Evolutionary conservation across 2,329 filamentous ascomycete species (phyloP).

Genomic region (Ascochyta lentis): DNA sequence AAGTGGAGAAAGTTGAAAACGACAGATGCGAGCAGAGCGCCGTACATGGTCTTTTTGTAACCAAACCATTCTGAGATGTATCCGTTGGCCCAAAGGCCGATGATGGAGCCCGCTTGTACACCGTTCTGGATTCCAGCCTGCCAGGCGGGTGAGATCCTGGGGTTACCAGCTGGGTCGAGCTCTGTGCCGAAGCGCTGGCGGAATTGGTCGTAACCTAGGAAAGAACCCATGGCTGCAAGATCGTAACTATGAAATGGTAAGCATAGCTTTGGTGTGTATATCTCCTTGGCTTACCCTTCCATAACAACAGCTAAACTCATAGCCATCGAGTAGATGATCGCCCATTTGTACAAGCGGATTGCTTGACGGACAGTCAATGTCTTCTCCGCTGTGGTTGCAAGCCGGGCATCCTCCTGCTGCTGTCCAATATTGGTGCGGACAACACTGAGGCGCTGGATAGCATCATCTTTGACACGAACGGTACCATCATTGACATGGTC

Average conservation of each 20-base stretch:
- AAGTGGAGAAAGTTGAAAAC: conserved; percentile 47
- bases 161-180: conserved; percentile 13
- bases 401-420: conserved; percentile 18
- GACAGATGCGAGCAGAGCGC: conserved; percentile 13
- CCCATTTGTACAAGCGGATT: conserved; percentile 73
- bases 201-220: conserved; percentile 61
- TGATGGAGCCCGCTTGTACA: conserved; percentile 18
- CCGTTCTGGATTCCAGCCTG: conserved; percentile 24
- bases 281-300: conserved; percentile 69
- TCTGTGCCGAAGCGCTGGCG: conserved; percentile 47
- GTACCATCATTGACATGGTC: conserved; percentile 9
- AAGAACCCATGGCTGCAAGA: conserved; percentile 77
- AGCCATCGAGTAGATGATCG: conserved; percentile 77
- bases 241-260: conserved; percentile 54
- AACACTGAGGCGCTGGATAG: conserved; percentile 17
- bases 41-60: conserved; percentile 24
- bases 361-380: conserved; percentile 21
- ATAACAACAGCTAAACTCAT: conserved; percentile 86
- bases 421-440: conserved; percentile 9
- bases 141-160: conserved; percentile 22
- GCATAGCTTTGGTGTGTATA: background rate
- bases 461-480: conserved; percentile 14
- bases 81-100: conserved; percentile 35
- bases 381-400: conserved; percentile 16
- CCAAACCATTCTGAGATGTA: conserved; percentile 21